A percentile compares a stretch with the other conserved stretches of the same genome.
phyloP scores from a whole-genome alignment of 345 rosid species.

The Ceriops zippeliana region DNA sequence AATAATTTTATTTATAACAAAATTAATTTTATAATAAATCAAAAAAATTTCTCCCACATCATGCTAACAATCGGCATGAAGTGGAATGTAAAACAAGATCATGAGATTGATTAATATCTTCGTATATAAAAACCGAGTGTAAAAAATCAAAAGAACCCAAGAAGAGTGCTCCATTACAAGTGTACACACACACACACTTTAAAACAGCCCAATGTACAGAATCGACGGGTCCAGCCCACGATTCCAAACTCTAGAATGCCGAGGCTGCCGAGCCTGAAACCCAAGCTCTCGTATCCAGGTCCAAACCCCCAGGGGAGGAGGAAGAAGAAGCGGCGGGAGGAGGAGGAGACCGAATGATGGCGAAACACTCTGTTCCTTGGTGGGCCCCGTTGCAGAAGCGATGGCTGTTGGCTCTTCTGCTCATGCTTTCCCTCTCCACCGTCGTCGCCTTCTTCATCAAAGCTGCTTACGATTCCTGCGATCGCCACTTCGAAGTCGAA shows the following conservation, averaged over 20 bases:
- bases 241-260: background rate
- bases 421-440: slow-evolving; percentile 42
- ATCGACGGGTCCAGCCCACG: too few relatives aligned
- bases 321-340: background rate
- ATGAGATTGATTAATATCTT: too few relatives aligned
- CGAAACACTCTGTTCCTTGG: slow-evolving; percentile 33
- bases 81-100: too few relatives aligned
- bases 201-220: too few relatives aligned
- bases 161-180: too few relatives aligned
- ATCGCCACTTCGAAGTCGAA: slow-evolving; percentile 15
- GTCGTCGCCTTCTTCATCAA: slow-evolving; percentile 33
- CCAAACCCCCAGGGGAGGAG: background rate
- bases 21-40: too few relatives aligned
- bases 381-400: slow-evolving; percentile 40
- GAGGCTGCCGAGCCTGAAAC: slow-evolving; percentile 8
- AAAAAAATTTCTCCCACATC: too few relatives aligned
- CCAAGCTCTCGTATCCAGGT: background rate
- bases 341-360: slow-evolving; percentile 18
- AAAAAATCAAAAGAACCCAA: too few relatives aligned
- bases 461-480: slow-evolving; percentile 42
- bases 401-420: slow-evolving; percentile 29
- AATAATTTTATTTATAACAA: too few relatives aligned
- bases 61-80: too few relatives aligned
- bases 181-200: too few relatives aligned
- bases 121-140: too few relatives aligned